A percentile compares a stretch with the other conserved stretches of the same genome.
Evolutionary conservation across 192 early-diverging fungal species (phyloP).

Genomic region (Coemansia furcata): DNA sequence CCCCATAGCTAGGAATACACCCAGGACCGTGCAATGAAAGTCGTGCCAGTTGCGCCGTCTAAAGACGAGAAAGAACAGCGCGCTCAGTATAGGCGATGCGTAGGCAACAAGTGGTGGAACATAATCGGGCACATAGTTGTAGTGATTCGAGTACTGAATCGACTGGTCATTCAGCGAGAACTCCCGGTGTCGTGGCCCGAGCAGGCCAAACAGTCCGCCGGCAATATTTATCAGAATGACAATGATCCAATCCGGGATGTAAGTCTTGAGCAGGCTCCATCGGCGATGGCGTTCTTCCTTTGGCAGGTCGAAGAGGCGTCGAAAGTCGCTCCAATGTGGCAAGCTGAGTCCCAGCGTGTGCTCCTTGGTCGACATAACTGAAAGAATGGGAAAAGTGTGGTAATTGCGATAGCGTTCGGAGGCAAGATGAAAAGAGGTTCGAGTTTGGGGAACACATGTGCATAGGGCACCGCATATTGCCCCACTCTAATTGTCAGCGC

Average conservation of each 20-base stretch:
- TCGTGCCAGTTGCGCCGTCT: conserved; percentile 51
- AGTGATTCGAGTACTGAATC: conserved; percentile 60
- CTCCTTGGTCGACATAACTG: neutral
- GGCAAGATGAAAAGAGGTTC: neutral
- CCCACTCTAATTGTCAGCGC: neutral
- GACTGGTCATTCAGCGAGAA: conserved; percentile 67
- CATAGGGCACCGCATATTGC: neutral
- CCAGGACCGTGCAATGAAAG: conserved; percentile 49
- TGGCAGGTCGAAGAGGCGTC: conserved; percentile 13
- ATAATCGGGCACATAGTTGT: conserved; percentile 40
- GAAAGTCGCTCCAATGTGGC: conserved; percentile 20
- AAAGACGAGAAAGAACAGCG: conserved; percentile 37
- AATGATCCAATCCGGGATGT: conserved; percentile 56
- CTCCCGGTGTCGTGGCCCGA: conserved; percentile 63
- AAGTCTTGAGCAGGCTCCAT: conserved; percentile 31
- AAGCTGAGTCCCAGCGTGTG: conserved; percentile 10
- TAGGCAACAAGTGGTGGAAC: conserved; percentile 46
- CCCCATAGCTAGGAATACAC: conserved; percentile 47
- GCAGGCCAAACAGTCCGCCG: conserved; percentile 57
- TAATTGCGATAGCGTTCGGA: neutral
- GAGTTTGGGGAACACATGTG: neutral
- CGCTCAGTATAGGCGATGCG: conserved; percentile 29
- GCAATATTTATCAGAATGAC: conserved; percentile 56
- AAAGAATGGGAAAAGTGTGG: too few species aligned
- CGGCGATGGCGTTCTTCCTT: conserved; percentile 29